Base-by-base conservation (phyloP, 768 basidiomycete genomes). In the Aureoboletus auriporus region DNA sequence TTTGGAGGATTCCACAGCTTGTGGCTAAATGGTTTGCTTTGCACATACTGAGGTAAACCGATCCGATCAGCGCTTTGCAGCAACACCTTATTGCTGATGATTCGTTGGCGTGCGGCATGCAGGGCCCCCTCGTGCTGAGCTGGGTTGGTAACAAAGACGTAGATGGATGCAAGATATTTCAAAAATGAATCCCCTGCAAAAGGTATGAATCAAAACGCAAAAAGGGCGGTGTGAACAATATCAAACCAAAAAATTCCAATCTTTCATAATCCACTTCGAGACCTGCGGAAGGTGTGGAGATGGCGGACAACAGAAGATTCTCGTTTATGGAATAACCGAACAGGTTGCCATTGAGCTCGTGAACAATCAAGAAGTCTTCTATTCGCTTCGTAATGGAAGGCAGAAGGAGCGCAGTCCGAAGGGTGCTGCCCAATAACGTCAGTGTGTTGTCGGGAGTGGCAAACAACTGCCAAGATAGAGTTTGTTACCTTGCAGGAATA, bases 231-330 rank as follows among this genome's bases (percentile, higher is more conserved):
- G 26, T 39, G 37, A 48, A 26, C 37, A 35, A 51, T 52, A 37
- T 46, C 71, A 50, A 57, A 90, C 89, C 91, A 13, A 93, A 75
- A 42, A 92, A 73, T 63, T 93, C 92, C 39, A 92, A 69, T 31
- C 91, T 81, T 67, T 94, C 89, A 65, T 93, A 93, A 68, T 93
- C 78, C 50, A 75, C 75, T 54, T 86, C 88, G 40, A 78, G 73
- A 28, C 78, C 77, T 30, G 82, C 82, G 8, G 87, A 82, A 8
- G 86, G 84, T 0, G 89, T 71, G 52, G 82, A 83, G 35, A 90
- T 71, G 9, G 92, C 88, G 34, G 75, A 70, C 41, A 82, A 75
- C 35, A 93, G 69, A 20, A 79, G 70, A 27, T 75, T 66, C 57
- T 87, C 84, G 13, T 73, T 65, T 38, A 93, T 75, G n/a, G 72